Evolutionary conservation across 306 rosid genomes (phyloP).

Genomic region (Cucumis cinereus): DNA sequence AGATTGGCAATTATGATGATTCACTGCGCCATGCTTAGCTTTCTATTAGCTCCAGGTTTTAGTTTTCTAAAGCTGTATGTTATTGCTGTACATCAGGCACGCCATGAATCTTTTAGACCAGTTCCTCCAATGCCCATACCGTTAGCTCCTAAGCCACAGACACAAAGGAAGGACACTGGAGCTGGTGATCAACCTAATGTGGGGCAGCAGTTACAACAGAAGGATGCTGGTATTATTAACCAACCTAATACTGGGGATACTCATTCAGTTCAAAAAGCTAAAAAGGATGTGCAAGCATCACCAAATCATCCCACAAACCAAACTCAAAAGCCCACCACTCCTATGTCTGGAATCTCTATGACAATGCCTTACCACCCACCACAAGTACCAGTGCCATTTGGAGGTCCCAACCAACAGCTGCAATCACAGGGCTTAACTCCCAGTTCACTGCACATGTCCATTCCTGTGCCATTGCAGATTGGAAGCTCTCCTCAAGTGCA

Average conservation of each 20-base stretch:
- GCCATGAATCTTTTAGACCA: conserved; percentile 38
- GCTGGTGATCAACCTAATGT: conserved; percentile 34
- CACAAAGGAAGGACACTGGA: conserved; percentile 50
- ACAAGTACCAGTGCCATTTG: conserved; percentile 58
- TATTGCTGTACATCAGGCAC: conserved; percentile 37
- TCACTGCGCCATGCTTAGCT: neutral
- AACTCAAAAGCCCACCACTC: conserved; percentile 54
- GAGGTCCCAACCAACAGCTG: conserved; percentile 65
- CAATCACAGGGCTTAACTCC: conserved; percentile 70
- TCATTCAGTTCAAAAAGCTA: conserved; percentile 29
- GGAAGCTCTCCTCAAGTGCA: conserved; percentile 72
- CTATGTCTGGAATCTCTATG: conserved; percentile 52
- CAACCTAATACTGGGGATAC: conserved; percentile 39
- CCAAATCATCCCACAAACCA: conserved; percentile 34
- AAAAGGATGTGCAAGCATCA: conserved; percentile 40
- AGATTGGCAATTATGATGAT: neutral
- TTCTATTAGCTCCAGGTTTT: conserved; percentile 5
- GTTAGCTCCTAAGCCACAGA: conserved; percentile 55
- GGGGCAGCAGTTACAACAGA: neutral
- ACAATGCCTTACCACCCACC: conserved; percentile 51
- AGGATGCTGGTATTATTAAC: conserved; percentile 35
- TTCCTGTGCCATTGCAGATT: conserved; percentile 42
- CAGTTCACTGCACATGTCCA: conserved; percentile 45
- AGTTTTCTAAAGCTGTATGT: conserved; percentile 4
- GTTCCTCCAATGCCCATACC: conserved; percentile 53